Base-by-base conservation (phyloP, 495 filamentous ascomycete species). In the Penicillium salamii region DNA sequence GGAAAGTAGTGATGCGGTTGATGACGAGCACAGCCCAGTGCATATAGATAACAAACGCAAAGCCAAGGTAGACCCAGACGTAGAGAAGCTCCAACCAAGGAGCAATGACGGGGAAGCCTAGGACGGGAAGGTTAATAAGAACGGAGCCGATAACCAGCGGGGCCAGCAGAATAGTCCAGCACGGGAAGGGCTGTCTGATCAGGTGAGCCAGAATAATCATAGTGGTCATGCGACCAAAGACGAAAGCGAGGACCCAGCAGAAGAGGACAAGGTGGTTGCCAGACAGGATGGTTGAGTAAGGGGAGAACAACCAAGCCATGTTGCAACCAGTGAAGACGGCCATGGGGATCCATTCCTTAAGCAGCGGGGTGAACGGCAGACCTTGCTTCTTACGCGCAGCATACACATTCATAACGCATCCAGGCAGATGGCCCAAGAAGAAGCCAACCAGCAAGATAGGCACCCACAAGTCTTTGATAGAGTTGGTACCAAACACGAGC, bases 201-300 rank as follows among this genome's bases (percentile, higher is more conserved):
- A 99, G 74, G 65, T 99, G 93, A 9, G 95, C 92, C 13, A 99
- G 82, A 63, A 99, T 97, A 68, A 97, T 97, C 76, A 97, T 97
- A 42, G 93, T 99, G 2, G 95, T 97, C 91, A 99, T 95, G 48
- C 93, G 89, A n/a, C 93, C 93, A 65, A 97, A 97, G 49, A 97
- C 93, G 53, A 97, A 91, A 19, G 87, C 88, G 79, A 97, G 89
- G 42, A 88, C 91, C 38, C 93, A 75, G 75, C 93, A 97, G 68
- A 96, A 96, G 9, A 97, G 80, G 6, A 95, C 84, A 2, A 99
- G 78, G 54, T 88, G 85, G 70, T 97, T 96, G 31, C 93, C 82
- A 11, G 67, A 65, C 59, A 95, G 72, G 14, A 97, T 65, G 2
- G 80, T 84, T 20, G 90, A 93, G 70, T 96, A 79, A 1, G 91